These are phyloP conservation scores for Simplicillium aogashimaense DNA, from an alignment of 2,329 filamentous ascomycete species.

Conservation along the genomic window DNA sequence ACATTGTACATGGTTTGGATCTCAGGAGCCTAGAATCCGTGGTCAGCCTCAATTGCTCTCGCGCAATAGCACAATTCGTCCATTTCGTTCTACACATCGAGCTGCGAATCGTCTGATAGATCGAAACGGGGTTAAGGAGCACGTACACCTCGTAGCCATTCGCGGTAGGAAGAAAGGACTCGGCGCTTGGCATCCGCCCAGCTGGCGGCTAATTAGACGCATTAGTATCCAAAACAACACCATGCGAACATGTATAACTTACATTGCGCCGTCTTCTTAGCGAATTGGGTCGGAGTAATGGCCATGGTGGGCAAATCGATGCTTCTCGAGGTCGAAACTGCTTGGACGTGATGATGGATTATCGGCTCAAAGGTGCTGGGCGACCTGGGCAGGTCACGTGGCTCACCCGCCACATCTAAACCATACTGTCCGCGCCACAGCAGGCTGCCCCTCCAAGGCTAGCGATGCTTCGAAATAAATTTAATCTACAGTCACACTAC, in stretches of 20 bases:
- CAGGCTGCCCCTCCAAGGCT: background rate
- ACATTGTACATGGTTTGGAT: slow-evolving; percentile 97
- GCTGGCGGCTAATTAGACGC: slow-evolving; percentile 57
- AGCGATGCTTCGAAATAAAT: background rate
- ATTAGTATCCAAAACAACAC: slow-evolving; percentile 22
- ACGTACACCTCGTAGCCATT: slow-evolving; percentile 94
- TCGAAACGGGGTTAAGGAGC: slow-evolving; percentile 1
- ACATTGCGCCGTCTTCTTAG: slow-evolving; percentile 71
- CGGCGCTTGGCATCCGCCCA: slow-evolving; percentile 81
- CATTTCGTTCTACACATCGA: too few species aligned
- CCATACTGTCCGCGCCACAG: background rate
- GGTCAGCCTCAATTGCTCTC: background rate
- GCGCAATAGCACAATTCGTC: too few species aligned
- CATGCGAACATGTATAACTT: slow-evolving; percentile 23
- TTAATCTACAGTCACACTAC: slow-evolving; percentile 1
- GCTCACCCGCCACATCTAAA: background rate
- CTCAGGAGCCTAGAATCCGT: slow-evolving; percentile 65
- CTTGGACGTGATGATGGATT: slow-evolving; percentile 19
- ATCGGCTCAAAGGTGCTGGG: slow-evolving; percentile 14
- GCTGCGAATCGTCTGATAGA: too few species aligned
- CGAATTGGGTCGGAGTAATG: slow-evolving; percentile 89
- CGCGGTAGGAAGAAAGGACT: slow-evolving; percentile 82
- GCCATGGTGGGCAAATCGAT: slow-evolving; percentile 53
- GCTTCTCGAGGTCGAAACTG: slow-evolving; percentile 17
- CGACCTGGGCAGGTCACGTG: slow-evolving; percentile 17